phyloP scores from a whole-genome alignment of 2,329 filamentous ascomycete genomes.

The Aureobasidium pullulans region DNA sequence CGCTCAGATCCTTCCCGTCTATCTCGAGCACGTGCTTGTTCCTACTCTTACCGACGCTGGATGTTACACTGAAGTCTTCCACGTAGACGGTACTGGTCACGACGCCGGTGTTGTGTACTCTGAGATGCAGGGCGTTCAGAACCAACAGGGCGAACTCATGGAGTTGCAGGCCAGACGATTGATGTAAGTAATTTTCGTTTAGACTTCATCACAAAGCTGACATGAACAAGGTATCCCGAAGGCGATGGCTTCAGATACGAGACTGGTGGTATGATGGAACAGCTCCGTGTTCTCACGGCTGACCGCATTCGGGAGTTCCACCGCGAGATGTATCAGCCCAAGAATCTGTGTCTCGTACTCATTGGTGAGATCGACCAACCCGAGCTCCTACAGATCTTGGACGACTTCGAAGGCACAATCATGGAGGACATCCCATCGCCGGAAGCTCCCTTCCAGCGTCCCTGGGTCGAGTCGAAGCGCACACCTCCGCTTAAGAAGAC shows the following conservation, averaged over 20 bases:
- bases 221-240: constrained; percentile 58
- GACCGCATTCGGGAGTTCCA: constrained; percentile 93
- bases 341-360: constrained; percentile 84
- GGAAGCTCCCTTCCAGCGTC: constrained; percentile 69
- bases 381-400: constrained; percentile 71
- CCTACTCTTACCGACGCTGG: constrained; percentile 88
- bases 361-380: constrained; percentile 85
- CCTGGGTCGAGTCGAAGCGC: constrained; percentile 84
- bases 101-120: constrained; percentile 89
- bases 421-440: constrained; percentile 70
- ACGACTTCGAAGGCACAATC: constrained; percentile 83
- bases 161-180: constrained; percentile 72
- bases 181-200: constrained; percentile 31
- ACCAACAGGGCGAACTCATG: constrained; percentile 77
- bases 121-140: constrained; percentile 95
- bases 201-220: not conserved
- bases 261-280: constrained; percentile 95
- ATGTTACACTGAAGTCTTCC: constrained; percentile 93
- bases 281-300: constrained; percentile 74
- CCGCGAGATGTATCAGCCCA: constrained; percentile 94
- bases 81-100: constrained; percentile 85
- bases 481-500: constrained; percentile 66
- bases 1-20: constrained; percentile 86
- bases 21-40: constrained; percentile 86
- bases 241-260: constrained; percentile 92